Percentiles rank a stretch among this genome's conserved stretches.
Evolutionary conservation across 495 filamentous ascomycete genomes (phyloP).

Genomic region (Chaetomium cochliodes): DNA sequence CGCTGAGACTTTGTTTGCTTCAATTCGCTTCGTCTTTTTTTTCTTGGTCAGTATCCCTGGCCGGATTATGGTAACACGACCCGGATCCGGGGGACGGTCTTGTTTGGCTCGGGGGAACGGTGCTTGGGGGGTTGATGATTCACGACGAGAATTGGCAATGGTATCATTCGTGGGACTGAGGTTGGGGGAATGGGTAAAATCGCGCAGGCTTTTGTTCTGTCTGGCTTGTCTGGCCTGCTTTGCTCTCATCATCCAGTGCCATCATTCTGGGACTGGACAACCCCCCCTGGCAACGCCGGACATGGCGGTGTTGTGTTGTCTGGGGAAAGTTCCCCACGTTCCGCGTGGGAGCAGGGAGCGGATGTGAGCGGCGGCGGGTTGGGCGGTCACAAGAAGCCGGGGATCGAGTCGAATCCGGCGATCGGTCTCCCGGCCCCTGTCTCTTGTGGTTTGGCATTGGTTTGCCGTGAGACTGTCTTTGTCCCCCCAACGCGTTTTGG

Average conservation of each 20-base stretch:
- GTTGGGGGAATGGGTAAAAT: conserved; percentile 12
- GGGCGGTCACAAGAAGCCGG: background rate
- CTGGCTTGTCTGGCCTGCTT: background rate
- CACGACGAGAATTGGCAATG: background rate
- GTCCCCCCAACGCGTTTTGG: no score
- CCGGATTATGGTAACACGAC: conserved; percentile 7
- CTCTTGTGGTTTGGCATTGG: background rate
- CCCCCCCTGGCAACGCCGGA: background rate
- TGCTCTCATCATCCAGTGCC: background rate
- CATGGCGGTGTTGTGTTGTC: conserved; percentile 7
- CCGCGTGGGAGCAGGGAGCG: conserved; percentile 16
- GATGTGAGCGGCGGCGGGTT: conserved; percentile 5
- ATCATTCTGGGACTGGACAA: background rate
- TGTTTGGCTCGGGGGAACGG: background rate
- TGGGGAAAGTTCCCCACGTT: conserved; percentile 12
- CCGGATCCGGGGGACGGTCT: conserved; percentile 8
- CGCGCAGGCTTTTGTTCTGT: conserved; percentile 14
- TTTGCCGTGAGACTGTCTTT: background rate
- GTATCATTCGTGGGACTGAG: background rate
- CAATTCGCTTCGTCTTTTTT: background rate
- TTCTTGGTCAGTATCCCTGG: conserved; percentile 2
- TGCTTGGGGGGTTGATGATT: background rate
- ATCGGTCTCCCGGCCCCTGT: conserved; percentile 9
- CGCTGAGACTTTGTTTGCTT: conserved; percentile 10
- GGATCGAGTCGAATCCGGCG: conserved; percentile 17